Percentiles rank a stretch among this genome's conserved stretches.
These are phyloP conservation scores for Colletotrichum lupini DNA, from an alignment of 2,329 filamentous ascomycete genomes.

Conservation along the genomic window DNA sequence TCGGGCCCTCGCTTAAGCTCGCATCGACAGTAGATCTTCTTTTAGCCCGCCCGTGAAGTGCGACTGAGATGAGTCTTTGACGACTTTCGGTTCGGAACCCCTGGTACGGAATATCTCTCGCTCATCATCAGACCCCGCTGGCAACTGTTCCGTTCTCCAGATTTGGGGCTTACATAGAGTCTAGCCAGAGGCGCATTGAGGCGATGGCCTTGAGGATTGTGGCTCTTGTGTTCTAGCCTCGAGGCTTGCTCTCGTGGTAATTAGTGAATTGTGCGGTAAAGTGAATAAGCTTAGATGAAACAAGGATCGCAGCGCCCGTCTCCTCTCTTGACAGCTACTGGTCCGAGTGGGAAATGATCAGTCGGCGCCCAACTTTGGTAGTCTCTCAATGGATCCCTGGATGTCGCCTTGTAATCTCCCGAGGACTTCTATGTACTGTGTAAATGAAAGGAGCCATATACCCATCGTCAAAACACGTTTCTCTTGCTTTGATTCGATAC, in stretches of 20 bases:
- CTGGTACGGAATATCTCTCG: not conserved
- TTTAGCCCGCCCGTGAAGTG: not conserved
- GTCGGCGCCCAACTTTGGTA: not conserved
- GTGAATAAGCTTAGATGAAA: constrained; percentile 30
- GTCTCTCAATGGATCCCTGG: not conserved
- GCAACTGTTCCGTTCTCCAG: not conserved
- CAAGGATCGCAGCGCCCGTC: constrained; percentile 20
- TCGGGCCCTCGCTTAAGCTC: constrained; percentile 19
- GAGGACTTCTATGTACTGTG: not conserved
- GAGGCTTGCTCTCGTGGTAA: not conserved
- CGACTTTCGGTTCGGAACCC: not conserved
- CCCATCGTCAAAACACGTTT: not conserved
- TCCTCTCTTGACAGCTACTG: constrained; percentile 1
- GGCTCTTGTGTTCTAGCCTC: not conserved
- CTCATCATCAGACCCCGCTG: not conserved
- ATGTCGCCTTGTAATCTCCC: not conserved
- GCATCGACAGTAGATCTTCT: constrained; percentile 23
- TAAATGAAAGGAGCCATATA: constrained; percentile 25
- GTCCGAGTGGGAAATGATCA: not conserved
- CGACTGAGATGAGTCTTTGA: not conserved
- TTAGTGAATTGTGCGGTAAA: not conserved
- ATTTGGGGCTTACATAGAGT: not conserved
- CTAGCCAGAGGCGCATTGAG: not conserved
- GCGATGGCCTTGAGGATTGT: not conserved
- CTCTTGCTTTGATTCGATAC: not conserved